These are phyloP conservation scores for Wickerhamomyces sp. DNA, from an alignment of 1,139 yeast genomes.

Conservation along the genomic window DNA sequence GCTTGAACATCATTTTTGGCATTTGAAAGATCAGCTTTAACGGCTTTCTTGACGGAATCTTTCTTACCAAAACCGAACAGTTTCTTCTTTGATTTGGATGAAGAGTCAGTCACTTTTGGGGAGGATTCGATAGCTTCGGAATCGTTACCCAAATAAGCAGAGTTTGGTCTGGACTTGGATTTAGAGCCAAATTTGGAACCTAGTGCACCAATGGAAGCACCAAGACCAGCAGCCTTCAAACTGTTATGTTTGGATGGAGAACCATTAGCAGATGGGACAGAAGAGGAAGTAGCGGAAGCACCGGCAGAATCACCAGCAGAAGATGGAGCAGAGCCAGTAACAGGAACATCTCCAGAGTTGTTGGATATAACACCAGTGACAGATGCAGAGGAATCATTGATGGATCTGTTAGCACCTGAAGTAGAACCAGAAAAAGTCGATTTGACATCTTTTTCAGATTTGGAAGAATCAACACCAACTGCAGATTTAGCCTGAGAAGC, in stretches of 20 bases:
- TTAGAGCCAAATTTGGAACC: not conserved
- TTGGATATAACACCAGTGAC: not conserved
- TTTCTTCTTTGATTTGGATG: not conserved
- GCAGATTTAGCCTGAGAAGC: too few species aligned
- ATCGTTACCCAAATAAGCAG: not conserved
- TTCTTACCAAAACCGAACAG: slow-evolving; percentile 2
- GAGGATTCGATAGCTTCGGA: not conserved
- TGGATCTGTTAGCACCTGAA: not conserved
- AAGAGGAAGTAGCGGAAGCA: not conserved
- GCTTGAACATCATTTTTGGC: too few species aligned
- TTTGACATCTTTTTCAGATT: not conserved
- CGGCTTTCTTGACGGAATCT: slow-evolving; percentile 1
- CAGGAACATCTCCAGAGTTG: too few species aligned
- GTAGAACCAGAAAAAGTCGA: slow-evolving; percentile 2
- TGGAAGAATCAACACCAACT: slow-evolving; percentile 3
- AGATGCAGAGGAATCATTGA: not conserved
- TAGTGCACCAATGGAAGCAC: not conserved
- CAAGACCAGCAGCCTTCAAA: slow-evolving; percentile 24
- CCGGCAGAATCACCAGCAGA: not conserved
- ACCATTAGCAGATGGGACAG: not conserved
- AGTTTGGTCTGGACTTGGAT: not conserved
- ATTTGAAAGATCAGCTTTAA: slow-evolving; percentile 20
- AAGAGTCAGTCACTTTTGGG: not conserved
- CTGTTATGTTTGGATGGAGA: slow-evolving; percentile 10
- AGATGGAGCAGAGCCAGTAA: slow-evolving; percentile 2